Percentiles rank a stretch among this genome's conserved stretches.
These are phyloP conservation scores for Corylus heterophylla DNA, from an alignment of 306 rosid species.

Conservation along the genomic window DNA sequence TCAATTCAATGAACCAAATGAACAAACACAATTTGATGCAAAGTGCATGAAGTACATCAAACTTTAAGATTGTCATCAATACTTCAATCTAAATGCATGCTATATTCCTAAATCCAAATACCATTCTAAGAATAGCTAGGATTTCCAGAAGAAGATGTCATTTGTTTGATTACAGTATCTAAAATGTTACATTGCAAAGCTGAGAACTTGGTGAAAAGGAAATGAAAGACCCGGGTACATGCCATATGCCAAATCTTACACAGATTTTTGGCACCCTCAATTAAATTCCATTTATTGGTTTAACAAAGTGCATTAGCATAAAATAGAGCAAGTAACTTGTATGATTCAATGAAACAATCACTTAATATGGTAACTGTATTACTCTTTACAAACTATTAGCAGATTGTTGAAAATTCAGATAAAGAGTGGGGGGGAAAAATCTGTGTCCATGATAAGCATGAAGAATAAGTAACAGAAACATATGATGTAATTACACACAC, in stretches of 20 bases:
- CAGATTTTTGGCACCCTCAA: background rate
- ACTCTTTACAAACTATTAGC: background rate
- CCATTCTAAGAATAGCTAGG: too few relatives aligned
- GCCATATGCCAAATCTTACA: background rate
- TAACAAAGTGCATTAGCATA: background rate
- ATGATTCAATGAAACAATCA: background rate
- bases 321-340: background rate
- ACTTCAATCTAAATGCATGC: background rate
- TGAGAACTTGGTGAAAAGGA: background rate
- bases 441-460: background rate
- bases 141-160: too few relatives aligned
- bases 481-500: background rate
- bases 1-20: background rate
- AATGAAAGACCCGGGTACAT: background rate
- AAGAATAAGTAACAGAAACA: background rate
- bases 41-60: background rate
- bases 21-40: background rate
- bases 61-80: background rate
- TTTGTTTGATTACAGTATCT: background rate
- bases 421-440: background rate
- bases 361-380: background rate
- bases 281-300: background rate
- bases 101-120: background rate
- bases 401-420: background rate
- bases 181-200: background rate